These are phyloP conservation scores for Nemania serpens DNA, from an alignment of 2,329 filamentous ascomycete species.

Conservation along the genomic window DNA sequence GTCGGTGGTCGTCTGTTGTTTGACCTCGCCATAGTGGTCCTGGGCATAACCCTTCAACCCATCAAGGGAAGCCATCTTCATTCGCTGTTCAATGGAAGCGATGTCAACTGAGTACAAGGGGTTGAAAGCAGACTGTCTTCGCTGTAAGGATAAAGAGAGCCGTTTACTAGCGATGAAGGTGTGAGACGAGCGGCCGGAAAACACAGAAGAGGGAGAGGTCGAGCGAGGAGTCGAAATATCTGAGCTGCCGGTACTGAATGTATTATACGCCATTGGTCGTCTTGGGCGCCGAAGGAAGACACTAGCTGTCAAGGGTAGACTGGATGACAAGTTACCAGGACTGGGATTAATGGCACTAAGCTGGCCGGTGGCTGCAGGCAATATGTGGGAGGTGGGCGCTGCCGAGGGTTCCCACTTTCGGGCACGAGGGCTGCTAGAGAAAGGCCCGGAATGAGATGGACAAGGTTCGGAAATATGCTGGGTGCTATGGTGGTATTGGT, in stretches of 20 bases:
- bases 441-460: slow-evolving; percentile 39
- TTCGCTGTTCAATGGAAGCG: slow-evolving; percentile 60
- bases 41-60: slow-evolving; percentile 64
- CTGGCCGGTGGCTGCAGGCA: slow-evolving; percentile 26
- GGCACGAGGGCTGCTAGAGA: slow-evolving; percentile 39
- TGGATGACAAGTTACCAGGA: slow-evolving; percentile 18
- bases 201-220: slow-evolving; percentile 55
- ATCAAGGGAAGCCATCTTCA: slow-evolving; percentile 65
- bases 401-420: slow-evolving; percentile 36
- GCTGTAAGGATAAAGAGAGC: slow-evolving; percentile 54
- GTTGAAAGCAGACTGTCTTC: slow-evolving; percentile 57
- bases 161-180: slow-evolving; percentile 58
- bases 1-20: slow-evolving; percentile 58
- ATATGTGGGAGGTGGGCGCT: slow-evolving; percentile 9
- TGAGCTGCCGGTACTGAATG: slow-evolving; percentile 53
- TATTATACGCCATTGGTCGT: slow-evolving; percentile 51
- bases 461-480: slow-evolving; percentile 37
- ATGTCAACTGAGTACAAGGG: slow-evolving; percentile 63
- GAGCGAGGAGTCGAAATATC: slow-evolving; percentile 62
- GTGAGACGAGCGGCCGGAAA: slow-evolving; percentile 54
- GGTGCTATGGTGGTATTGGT: background rate
- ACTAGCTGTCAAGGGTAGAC: slow-evolving; percentile 27
- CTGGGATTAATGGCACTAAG: slow-evolving; percentile 31
- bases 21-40: slow-evolving; percentile 59
- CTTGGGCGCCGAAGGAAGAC: slow-evolving; percentile 32